A percentile compares a stretch with the other conserved stretches of the same genome.
These are phyloP conservation scores for Malus sieversii DNA, from an alignment of 306 rosid genomes.

Conservation along the genomic window DNA sequence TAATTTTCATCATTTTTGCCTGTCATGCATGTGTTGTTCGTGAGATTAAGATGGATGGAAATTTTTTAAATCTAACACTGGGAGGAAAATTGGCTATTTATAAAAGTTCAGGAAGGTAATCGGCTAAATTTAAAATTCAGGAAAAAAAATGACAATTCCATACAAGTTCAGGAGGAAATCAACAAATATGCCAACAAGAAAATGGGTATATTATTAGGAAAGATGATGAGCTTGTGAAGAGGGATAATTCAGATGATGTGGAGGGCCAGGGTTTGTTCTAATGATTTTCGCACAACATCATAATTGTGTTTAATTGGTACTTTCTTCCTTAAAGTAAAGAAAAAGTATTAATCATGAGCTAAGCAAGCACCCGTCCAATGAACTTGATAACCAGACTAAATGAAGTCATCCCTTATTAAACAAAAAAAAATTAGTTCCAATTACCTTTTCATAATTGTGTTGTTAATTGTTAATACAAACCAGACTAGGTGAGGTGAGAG, in stretches of 20 bases:
- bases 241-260: neutral
- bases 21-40: too few species aligned
- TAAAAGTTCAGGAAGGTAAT: too few species aligned
- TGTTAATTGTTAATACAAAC: neutral
- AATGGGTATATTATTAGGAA: neutral
- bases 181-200: neutral
- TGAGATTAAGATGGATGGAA: too few species aligned
- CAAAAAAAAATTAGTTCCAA: neutral
- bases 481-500: too few species aligned
- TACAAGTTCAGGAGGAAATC: too few species aligned
- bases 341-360: constrained; percentile 20
- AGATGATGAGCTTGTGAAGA: neutral
- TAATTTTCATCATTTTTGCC: too few species aligned
- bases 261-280: constrained; percentile 13
- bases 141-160: too few species aligned
- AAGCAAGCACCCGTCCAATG: constrained; percentile 18
- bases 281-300: constrained; percentile 26
- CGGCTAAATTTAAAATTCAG: too few species aligned
- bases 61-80: too few species aligned
- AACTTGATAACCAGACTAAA: constrained; percentile 4
- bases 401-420: constrained; percentile 3
- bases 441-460: constrained; percentile 1
- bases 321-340: constrained; percentile 23
- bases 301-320: constrained; percentile 32
- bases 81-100: too few species aligned